phyloP scores from a whole-genome alignment of 2,329 filamentous ascomycete species.

The Scytalidium sp. region DNA sequence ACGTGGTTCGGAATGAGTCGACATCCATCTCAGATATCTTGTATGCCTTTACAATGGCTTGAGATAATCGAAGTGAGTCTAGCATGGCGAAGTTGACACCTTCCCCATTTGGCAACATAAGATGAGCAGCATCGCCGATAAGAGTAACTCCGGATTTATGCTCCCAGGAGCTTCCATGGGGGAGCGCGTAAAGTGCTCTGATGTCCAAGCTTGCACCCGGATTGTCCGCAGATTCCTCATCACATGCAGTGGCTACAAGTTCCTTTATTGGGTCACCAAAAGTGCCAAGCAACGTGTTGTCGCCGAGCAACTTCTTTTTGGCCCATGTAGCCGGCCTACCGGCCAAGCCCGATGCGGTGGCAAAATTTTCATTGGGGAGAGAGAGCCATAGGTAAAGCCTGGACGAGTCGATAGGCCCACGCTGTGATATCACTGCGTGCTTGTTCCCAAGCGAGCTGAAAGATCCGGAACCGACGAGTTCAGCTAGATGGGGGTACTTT shows the following conservation, averaged over 20 bases:
- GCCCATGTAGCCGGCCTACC: constrained; percentile 9
- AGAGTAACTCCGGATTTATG: constrained; percentile 37
- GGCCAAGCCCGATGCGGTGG: constrained; percentile 7
- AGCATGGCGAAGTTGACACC: constrained; percentile 45
- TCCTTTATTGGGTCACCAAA: constrained; percentile 25
- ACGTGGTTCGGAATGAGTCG: constrained; percentile 1
- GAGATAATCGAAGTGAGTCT: constrained; percentile 41
- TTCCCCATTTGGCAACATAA: constrained; percentile 42
- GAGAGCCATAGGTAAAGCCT: constrained; percentile 23
- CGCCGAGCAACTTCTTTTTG: constrained; percentile 20
- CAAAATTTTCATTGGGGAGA: constrained; percentile 21
- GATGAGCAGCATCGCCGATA: constrained; percentile 46
- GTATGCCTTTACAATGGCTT: neutral
- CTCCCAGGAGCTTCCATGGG: constrained; percentile 29
- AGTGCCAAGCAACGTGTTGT: constrained; percentile 14
- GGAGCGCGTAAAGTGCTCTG: constrained; percentile 15
- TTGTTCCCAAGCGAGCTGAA: constrained; percentile 20
- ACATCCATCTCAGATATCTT: constrained; percentile 11
- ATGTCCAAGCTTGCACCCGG: constrained; percentile 15
- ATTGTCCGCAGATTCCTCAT: constrained; percentile 15
- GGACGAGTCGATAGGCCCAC: constrained; percentile 18
- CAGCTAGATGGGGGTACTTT: constrained; percentile 19
- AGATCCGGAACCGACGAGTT: constrained; percentile 19
- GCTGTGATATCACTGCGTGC: constrained; percentile 23
- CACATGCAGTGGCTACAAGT: constrained; percentile 20